Evolutionary conservation across 176 grass and related monocot species (phyloP).

Genomic region (Cenchrus americanus): DNA sequence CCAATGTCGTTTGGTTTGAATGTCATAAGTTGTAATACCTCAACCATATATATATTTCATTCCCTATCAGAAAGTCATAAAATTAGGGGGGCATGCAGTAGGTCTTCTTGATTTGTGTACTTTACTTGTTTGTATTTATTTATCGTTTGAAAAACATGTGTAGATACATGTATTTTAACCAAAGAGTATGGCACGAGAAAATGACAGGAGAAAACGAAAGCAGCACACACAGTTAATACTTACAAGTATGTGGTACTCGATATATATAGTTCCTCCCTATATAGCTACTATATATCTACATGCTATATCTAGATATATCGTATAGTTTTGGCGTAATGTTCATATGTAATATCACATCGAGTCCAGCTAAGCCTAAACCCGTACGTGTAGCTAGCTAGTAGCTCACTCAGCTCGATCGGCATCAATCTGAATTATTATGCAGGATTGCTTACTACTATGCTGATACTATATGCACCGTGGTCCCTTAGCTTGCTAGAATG

Average conservation of each 20-base stretch:
- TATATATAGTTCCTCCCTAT: too few species aligned
- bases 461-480: too few species aligned
- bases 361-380: neutral
- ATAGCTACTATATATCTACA: too few species aligned
- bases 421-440: neutral
- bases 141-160: neutral
- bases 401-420: neutral
- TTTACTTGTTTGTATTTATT: neutral
- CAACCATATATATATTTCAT: neutral
- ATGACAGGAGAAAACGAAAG: neutral
- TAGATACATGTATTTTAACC: neutral
- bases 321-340: neutral
- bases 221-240: neutral
- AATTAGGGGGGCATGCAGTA: too few species aligned
- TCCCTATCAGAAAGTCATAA: neutral
- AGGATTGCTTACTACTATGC: too few species aligned
- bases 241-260: too few species aligned
- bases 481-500: neutral
- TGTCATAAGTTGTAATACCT: neutral
- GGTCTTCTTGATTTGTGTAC: neutral
- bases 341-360: slow-evolving; percentile 38
- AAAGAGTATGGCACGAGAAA: neutral
- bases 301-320: neutral
- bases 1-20: neutral
- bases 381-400: neutral